A percentile compares a stretch with the other conserved stretches of the same genome.
Conservation (phyloP, 2,329 filamentous ascomycete species). For the Podosphaera aphanis region DNA sequence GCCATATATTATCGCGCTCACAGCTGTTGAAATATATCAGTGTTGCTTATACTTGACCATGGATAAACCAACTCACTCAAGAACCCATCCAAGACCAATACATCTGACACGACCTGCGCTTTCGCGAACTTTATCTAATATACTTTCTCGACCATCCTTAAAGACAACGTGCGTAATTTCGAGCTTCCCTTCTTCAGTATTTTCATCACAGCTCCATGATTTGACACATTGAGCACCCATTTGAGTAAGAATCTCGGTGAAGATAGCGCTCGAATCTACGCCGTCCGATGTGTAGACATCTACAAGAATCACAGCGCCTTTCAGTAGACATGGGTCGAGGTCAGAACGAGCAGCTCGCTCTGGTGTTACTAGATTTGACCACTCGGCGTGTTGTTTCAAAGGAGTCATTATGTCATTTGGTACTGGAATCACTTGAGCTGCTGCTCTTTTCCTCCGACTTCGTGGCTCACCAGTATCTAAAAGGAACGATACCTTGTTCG, state of each 20-base stretch:
- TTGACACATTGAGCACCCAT: slow-evolving; percentile 67
- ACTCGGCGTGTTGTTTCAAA: slow-evolving; percentile 18
- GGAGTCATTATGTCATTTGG: neutral
- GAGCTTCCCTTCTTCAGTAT: slow-evolving; percentile 24
- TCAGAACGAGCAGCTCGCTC: slow-evolving; percentile 31
- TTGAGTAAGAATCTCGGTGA: slow-evolving; percentile 52
- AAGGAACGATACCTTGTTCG: slow-evolving; percentile 30
- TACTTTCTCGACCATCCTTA: slow-evolving; percentile 65
- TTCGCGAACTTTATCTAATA: slow-evolving; percentile 56
- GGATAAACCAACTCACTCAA: slow-evolving; percentile 40
- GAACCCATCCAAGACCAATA: slow-evolving; percentile 70
- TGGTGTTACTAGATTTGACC: slow-evolving; percentile 31
- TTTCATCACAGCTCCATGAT: slow-evolving; percentile 45
- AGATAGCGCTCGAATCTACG: slow-evolving; percentile 57
- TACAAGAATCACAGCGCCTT: slow-evolving; percentile 56
- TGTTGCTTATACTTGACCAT: slow-evolving; percentile 8
- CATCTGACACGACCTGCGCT: slow-evolving; percentile 56
- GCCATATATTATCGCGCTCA: slow-evolving; percentile 52
- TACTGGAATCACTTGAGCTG: slow-evolving; percentile 10
- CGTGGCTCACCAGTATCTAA: slow-evolving; percentile 20
- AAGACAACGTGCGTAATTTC: slow-evolving; percentile 76
- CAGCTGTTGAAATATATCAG: slow-evolving; percentile 28
- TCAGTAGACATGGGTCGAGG: slow-evolving; percentile 29
- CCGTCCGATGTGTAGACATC: slow-evolving; percentile 70
- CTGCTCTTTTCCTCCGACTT: slow-evolving; percentile 1